Evolutionary conservation across 345 rosid species (phyloP).

Genomic region (Bruguiera gymnorhiza): DNA sequence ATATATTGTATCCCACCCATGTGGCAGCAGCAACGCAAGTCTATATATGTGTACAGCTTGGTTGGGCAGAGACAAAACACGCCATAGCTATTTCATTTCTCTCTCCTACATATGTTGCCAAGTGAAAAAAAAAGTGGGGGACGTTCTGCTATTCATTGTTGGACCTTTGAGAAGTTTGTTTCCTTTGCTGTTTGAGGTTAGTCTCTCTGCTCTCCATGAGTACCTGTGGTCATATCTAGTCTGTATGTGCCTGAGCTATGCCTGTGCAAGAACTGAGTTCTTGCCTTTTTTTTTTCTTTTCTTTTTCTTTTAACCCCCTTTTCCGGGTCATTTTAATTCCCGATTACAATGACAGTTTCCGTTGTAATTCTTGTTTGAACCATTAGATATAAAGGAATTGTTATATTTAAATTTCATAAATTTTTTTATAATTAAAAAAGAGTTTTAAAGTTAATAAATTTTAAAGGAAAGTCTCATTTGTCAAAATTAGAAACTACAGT

Average conservation of each 20-base stretch:
- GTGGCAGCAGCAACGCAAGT: neutral
- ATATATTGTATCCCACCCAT: neutral
- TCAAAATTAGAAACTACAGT: no score
- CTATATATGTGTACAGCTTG: neutral
- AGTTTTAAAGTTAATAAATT: no score
- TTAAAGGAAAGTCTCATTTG: no score
- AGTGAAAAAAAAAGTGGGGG: neutral
- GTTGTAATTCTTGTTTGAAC: no score
- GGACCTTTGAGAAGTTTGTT: neutral
- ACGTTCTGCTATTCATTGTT: neutral
- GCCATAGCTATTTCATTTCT: neutral
- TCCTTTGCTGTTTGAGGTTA: conserved; percentile 23
- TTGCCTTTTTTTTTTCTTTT: neutral
- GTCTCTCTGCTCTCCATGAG: neutral
- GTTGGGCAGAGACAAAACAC: neutral
- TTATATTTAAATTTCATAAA: no score
- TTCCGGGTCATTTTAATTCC: no score
- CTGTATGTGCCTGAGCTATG: neutral
- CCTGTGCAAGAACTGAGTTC: neutral
- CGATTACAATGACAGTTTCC: no score
- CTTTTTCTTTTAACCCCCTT: neutral
- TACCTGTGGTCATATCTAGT: neutral
- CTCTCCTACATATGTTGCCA: neutral
- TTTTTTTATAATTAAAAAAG: no score
- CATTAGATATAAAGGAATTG: no score